These are phyloP conservation scores for Pythium scleroteichum DNA, from an alignment of 352 stramenopile genomes.

Conservation along the genomic window DNA sequence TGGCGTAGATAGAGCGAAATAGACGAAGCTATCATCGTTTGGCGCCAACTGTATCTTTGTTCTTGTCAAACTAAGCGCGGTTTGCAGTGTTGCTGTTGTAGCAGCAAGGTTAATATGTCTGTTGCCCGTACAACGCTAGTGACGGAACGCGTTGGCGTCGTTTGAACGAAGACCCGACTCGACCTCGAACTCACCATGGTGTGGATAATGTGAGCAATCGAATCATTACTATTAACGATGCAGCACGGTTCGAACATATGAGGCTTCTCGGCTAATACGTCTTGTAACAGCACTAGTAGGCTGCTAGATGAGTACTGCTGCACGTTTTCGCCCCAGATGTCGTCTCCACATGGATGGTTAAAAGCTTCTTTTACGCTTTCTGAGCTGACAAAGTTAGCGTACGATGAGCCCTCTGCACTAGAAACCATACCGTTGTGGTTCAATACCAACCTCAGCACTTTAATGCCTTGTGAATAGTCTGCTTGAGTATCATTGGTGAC, in stretches of 20 bases:
- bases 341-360: too few relatives aligned
- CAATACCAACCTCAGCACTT: too few relatives aligned
- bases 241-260: conserved; percentile 3
- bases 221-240: conserved; percentile 34
- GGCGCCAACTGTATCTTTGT: not conserved
- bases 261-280: conserved; percentile 17
- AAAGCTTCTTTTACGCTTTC: too few relatives aligned
- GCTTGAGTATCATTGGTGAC: too few relatives aligned
- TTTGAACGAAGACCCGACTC: conserved; percentile 34
- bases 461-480: too few relatives aligned
- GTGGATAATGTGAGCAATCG: conserved; percentile 44
- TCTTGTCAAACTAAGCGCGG: conserved; percentile 15
- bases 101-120: conserved; percentile 52
- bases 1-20: conserved; percentile 31
- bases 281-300: conserved; percentile 29
- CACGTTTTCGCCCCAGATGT: too few relatives aligned
- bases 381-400: too few relatives aligned
- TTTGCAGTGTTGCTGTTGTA: conserved; percentile 48
- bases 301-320: not conserved
- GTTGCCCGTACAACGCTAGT: conserved; percentile 45
- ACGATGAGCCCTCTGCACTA: too few relatives aligned
- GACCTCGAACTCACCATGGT: conserved; percentile 41
- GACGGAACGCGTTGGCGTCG: conserved; percentile 11
- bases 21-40: too few relatives aligned
- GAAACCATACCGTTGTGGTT: too few relatives aligned